phyloP scores from a whole-genome alignment of 2,329 filamentous ascomycete species.

The Apiospora arundinis region DNA sequence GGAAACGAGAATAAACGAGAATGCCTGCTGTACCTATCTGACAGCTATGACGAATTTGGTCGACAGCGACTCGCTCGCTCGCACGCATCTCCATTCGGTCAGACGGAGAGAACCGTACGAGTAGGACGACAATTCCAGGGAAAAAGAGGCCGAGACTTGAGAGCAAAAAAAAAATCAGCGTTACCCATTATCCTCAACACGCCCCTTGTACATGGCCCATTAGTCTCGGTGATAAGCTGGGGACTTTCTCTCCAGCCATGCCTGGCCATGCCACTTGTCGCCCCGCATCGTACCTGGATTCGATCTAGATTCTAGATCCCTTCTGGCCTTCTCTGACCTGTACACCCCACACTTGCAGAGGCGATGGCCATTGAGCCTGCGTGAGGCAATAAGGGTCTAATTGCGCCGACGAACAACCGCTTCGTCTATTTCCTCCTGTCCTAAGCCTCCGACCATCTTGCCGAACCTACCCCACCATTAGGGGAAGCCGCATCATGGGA shows the following conservation, averaged over 20 bases:
- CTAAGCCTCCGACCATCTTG: constrained; percentile 23
- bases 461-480: constrained; percentile 20
- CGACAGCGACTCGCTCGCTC: neutral
- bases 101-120: constrained; percentile 9
- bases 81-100: neutral
- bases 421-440: constrained; percentile 9
- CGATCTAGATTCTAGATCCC: constrained; percentile 20
- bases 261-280: constrained; percentile 12
- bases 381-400: constrained; percentile 23
- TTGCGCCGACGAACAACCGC: constrained; percentile 22
- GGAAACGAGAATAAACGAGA: neutral
- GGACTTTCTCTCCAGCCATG: constrained; percentile 16
- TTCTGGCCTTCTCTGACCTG: constrained; percentile 19
- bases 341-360: constrained; percentile 13
- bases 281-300: constrained; percentile 20
- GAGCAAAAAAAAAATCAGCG: neutral
- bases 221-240: constrained; percentile 18
- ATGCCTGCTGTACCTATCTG: neutral
- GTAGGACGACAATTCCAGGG: neutral
- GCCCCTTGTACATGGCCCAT: neutral
- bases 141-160: neutral
- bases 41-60: neutral
- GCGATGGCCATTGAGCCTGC: constrained; percentile 11
- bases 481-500: neutral
- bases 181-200: neutral